A percentile compares a stretch with the other conserved stretches of the same genome.
These are phyloP conservation scores for Ustilago vetiveriae DNA, from an alignment of 1,284 basidiomycete species.

Conservation along the genomic window DNA sequence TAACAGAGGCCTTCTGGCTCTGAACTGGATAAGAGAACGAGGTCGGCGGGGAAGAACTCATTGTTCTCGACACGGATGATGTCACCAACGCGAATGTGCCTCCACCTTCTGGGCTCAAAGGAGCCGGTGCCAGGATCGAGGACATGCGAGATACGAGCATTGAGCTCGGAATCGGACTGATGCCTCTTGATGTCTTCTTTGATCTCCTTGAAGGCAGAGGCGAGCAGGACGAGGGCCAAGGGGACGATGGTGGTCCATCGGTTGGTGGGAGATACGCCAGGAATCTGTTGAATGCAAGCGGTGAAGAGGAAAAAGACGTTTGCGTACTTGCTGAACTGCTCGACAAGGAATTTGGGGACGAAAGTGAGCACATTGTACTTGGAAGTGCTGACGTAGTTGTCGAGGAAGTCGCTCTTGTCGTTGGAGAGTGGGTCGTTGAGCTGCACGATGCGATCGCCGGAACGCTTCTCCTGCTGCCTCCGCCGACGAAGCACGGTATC, in stretches of 20 bases:
- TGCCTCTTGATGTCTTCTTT: constrained; percentile 98
- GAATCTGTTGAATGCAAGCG: constrained; percentile 96
- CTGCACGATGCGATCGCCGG: constrained; percentile 57
- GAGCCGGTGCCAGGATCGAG: constrained; percentile 74
- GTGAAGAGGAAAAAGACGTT: constrained; percentile 99
- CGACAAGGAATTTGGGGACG: constrained; percentile 87
- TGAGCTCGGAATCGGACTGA: constrained; percentile 91
- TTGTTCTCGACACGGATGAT: constrained; percentile 88
- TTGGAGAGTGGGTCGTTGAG: constrained; percentile 63
- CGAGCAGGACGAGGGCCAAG: constrained; percentile 85
- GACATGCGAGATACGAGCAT: constrained; percentile 82
- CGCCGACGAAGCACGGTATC: constrained; percentile 46
- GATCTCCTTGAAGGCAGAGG: constrained; percentile 94
- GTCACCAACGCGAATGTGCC: constrained; percentile 88
- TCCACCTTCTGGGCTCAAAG: constrained; percentile 85
- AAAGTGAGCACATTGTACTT: constrained; percentile 93
- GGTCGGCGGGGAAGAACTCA: constrained; percentile 95
- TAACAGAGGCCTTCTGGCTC: constrained; percentile 98
- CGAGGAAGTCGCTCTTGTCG: constrained; percentile 56
- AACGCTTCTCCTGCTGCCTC: constrained; percentile 33
- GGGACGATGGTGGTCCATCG: constrained; percentile 94
- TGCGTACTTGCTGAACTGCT: constrained; percentile 98
- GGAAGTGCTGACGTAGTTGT: constrained; percentile 90
- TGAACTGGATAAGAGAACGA: constrained; percentile 85
- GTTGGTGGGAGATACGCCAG: constrained; percentile 95